These are phyloP conservation scores for Fusarium burgessii DNA, from an alignment of 2,329 filamentous ascomycete species.

Conservation along the genomic window DNA sequence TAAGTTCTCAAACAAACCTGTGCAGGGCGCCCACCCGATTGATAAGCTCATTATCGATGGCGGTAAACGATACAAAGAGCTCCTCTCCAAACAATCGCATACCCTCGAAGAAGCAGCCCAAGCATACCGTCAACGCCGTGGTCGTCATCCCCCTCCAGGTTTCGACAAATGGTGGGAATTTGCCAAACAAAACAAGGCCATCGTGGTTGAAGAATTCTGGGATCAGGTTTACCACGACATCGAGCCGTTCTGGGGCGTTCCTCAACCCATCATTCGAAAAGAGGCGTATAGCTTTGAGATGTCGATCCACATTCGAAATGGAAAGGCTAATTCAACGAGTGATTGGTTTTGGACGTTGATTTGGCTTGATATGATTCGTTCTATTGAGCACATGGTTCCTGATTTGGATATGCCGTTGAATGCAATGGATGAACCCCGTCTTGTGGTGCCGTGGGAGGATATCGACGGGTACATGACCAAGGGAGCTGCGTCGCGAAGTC, in stretches of 20 bases:
- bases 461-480: constrained; percentile 66
- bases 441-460: constrained; percentile 73
- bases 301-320: constrained; percentile 69
- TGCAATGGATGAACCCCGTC: constrained; percentile 73
- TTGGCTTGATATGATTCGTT: constrained; percentile 65
- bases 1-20: constrained; percentile 5
- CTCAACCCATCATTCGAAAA: constrained; percentile 61
- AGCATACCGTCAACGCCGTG: constrained; percentile 68
- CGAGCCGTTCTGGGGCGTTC: constrained; percentile 67
- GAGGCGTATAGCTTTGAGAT: constrained; percentile 69
- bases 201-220: constrained; percentile 73
- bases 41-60: constrained; percentile 62
- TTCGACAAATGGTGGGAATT: constrained; percentile 72
- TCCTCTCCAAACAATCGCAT: constrained; percentile 59
- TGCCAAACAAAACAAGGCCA: constrained; percentile 62
- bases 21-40: constrained; percentile 59
- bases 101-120: constrained; percentile 66
- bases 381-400: constrained; percentile 67
- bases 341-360: constrained; percentile 71
- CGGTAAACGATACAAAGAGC: constrained; percentile 54
- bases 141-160: constrained; percentile 71
- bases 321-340: constrained; percentile 62
- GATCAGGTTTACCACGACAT: constrained; percentile 73
- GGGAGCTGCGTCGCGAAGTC: constrained; percentile 61
- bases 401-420: constrained; percentile 78